Base-by-base conservation (phyloP, 768 basidiomycete species). In the Tricholoma furcatifolium region DNA sequence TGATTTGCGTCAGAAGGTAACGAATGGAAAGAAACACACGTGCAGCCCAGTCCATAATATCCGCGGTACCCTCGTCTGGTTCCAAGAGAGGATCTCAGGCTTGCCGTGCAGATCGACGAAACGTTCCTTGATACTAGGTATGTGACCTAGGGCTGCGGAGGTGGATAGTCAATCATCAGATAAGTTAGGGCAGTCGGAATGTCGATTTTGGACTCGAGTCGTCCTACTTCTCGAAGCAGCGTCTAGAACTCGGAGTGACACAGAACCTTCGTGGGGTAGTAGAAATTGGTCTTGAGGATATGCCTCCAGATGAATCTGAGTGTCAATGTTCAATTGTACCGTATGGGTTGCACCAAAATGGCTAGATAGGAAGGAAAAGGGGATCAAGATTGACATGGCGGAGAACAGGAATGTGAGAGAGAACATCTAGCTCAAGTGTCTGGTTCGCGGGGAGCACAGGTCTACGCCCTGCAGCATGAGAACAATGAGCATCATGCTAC, bases 31-130 rank as follows among this genome's bases (percentile, higher is more conserved):
- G 11, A 36, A n/a, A 68, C 87, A 62, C 73, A 90, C 89, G 62
- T 27, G 95, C 95, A 38, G 96, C 96, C 97, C 97, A 98, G 74
- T 98, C 97, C 97, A 99, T 98, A 87, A 97, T 90, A 58, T 95
- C 93, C 39, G 97, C 96, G 27, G 97, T 98, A 47, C 95, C 94
- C 83, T 94, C 92, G 74, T 97, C 94, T 14, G 95, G 94, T 17
- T 95, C 94, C 62, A 96, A 92, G 84, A 95, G 95, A 98, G 77
- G 44, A 98, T 74, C 67, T 98, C 97, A 7, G 93, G 90, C 76
- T 89, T 91, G 51, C 81, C 88, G 68, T 88, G 94, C 51, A 89
- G 75, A 69, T 99, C 97, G 5, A 97, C 84, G 27, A 98, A 74
- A 45, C 78, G 83, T 65, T 95, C 94, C 73, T 99, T 98, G 78